A percentile compares a stretch with the other conserved stretches of the same genome.
Conservation (phyloP, 768 basidiomycete genomes). For the Mycena filopes region DNA sequence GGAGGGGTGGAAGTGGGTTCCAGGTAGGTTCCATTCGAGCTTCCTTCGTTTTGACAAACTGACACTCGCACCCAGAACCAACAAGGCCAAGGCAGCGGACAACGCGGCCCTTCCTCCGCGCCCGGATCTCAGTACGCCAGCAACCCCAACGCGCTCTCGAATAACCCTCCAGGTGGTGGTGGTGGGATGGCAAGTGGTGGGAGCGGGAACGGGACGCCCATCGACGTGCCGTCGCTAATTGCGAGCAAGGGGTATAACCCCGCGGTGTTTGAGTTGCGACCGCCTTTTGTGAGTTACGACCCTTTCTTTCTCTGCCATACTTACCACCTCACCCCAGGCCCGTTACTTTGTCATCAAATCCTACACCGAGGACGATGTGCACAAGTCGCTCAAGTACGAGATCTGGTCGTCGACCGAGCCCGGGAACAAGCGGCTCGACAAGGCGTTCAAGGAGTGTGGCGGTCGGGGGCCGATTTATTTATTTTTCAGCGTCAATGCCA, state of each 20-base stretch:
- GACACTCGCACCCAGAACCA: too few relatives aligned
- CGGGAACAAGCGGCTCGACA: constrained; percentile 96
- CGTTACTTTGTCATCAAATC: constrained; percentile 99
- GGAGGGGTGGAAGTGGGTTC: too few relatives aligned
- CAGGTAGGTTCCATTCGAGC: too few relatives aligned
- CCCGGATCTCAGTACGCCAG: too few relatives aligned
- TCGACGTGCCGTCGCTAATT: constrained; percentile 89
- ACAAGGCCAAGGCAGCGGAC: too few relatives aligned
- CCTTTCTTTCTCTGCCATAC: background rate
- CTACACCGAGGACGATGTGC: constrained; percentile 98
- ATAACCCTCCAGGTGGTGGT: too few relatives aligned
- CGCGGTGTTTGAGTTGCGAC: constrained; percentile 81
- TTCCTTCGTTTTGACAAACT: too few relatives aligned
- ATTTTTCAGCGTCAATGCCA: constrained; percentile 98
- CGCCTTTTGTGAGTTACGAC: constrained; percentile 69
- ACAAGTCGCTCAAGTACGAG: constrained; percentile 97
- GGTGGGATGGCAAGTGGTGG: too few relatives aligned
- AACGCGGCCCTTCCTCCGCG: too few relatives aligned
- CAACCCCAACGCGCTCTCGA: too few relatives aligned
- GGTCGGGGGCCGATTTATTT: constrained; percentile 95
- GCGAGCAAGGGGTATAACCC: constrained; percentile 94
- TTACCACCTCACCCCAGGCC: constrained; percentile 58
- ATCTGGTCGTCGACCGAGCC: constrained; percentile 98
- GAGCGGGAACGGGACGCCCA: too few relatives aligned
- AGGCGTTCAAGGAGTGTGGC: constrained; percentile 95